phyloP scores from a whole-genome alignment of 495 filamentous ascomycete genomes.

The Penicillium nucicola region DNA sequence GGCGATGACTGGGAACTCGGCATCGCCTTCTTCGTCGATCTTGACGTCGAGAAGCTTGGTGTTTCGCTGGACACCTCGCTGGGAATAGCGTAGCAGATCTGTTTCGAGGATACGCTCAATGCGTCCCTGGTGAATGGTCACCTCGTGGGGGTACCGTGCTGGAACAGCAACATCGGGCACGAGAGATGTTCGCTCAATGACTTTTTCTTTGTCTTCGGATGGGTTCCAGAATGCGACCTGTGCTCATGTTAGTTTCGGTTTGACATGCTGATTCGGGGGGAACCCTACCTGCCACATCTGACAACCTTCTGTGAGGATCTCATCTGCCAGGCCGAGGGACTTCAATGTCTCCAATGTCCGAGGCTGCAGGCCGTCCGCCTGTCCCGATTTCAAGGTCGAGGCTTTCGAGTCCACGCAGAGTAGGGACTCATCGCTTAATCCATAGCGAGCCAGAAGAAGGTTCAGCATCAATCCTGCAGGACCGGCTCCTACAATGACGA shows the following conservation, averaged over 20 bases:
- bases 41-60: conserved; percentile 51
- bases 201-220: conserved; percentile 44
- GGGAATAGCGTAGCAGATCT: conserved; percentile 46
- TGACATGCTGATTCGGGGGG: conserved; percentile 30
- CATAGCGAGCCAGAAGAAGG: conserved; percentile 47
- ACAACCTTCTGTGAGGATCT: conserved; percentile 36
- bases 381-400: conserved; percentile 45
- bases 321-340: conserved; percentile 34
- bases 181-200: conserved; percentile 50
- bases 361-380: conserved; percentile 62
- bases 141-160: conserved; percentile 49
- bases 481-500: conserved; percentile 44
- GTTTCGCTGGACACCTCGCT: conserved; percentile 49
- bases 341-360: conserved; percentile 65
- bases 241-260: neutral
- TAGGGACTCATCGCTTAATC: conserved; percentile 38
- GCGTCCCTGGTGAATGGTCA: conserved; percentile 59
- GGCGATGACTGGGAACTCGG: conserved; percentile 44
- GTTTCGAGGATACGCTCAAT: conserved; percentile 61
- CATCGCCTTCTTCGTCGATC: conserved; percentile 54
- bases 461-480: conserved; percentile 48
- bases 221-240: conserved; percentile 50
- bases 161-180: conserved; percentile 45
- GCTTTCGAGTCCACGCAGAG: conserved; percentile 48
- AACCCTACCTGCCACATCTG: conserved; percentile 40